Evolutionary conservation across 192 early-diverging fungal genomes (phyloP).

Genomic region (Backusella mclennaniae): DNA sequence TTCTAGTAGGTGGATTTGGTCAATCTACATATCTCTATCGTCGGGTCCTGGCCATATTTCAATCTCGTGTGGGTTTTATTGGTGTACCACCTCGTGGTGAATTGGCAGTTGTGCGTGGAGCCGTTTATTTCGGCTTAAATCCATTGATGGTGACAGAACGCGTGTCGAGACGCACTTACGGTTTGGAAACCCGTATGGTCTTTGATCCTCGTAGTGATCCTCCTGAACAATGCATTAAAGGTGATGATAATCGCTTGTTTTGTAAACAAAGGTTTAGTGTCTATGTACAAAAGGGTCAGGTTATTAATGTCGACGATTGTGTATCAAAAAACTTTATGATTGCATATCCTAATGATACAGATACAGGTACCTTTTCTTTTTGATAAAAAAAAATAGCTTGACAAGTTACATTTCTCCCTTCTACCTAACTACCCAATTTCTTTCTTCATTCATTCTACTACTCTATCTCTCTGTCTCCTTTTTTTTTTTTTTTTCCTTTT

Average conservation of each 20-base stretch:
- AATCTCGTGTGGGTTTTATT: slow-evolving; percentile 38
- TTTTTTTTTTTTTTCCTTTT: not conserved
- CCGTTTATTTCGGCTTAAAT: slow-evolving; percentile 49
- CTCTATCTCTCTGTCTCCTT: not conserved
- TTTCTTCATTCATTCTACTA: not conserved
- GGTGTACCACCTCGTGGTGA: slow-evolving; percentile 47
- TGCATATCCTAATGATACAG: slow-evolving; percentile 31
- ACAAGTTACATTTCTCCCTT: not conserved
- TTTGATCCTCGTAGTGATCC: slow-evolving; percentile 45
- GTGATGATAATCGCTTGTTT: slow-evolving; percentile 39
- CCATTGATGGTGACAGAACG: slow-evolving; percentile 44
- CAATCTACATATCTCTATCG: slow-evolving; percentile 49
- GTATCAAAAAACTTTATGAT: slow-evolving; percentile 45
- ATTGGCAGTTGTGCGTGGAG: slow-evolving; percentile 50
- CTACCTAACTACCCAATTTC: not conserved
- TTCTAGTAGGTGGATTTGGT: slow-evolving; percentile 51
- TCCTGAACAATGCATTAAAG: slow-evolving; percentile 36
- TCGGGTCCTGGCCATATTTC: slow-evolving; percentile 38
- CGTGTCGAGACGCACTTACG: slow-evolving; percentile 46
- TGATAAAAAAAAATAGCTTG: not conserved
- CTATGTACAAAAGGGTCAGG: slow-evolving; percentile 33
- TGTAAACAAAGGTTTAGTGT: slow-evolving; percentile 35
- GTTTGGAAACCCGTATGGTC: slow-evolving; percentile 42
- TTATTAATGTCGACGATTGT: slow-evolving; percentile 43
- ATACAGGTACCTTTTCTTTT: slow-evolving; percentile 17